These are phyloP conservation scores for Neltuma alba DNA, from an alignment of 306 rosid species.

Conservation along the genomic window DNA sequence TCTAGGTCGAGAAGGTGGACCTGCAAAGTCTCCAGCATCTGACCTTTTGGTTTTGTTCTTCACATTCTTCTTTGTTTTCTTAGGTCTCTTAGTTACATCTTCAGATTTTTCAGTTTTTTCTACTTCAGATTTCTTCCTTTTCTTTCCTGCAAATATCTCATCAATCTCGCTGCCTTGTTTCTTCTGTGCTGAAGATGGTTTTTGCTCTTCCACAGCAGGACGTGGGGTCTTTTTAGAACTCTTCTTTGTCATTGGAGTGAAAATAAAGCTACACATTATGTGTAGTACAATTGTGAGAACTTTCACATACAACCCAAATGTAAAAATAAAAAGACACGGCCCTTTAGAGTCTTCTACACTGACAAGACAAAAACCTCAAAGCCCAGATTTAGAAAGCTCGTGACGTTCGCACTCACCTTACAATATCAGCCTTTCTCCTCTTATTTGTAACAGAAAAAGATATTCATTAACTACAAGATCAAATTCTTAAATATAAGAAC, in stretches of 20 bases:
- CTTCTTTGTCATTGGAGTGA: slow-evolving; percentile 42
- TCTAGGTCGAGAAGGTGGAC: slow-evolving; percentile 43
- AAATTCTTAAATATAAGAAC: background rate
- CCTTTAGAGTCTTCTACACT: background rate
- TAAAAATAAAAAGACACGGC: background rate
- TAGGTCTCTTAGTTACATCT: slow-evolving; percentile 32
- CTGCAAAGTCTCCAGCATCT: slow-evolving; percentile 42
- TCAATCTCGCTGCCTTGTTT: slow-evolving; percentile 61
- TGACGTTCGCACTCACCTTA: background rate
- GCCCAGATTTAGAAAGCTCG: background rate
- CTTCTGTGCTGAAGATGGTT: slow-evolving; percentile 36
- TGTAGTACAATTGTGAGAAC: background rate
- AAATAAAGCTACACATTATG: slow-evolving; percentile 40
- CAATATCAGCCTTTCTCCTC: background rate
- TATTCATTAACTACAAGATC: background rate
- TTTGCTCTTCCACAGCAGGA: slow-evolving; percentile 41
- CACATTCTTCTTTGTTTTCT: slow-evolving; percentile 42
- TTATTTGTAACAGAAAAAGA: background rate
- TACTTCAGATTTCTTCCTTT: slow-evolving; percentile 55
- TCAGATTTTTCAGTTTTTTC: slow-evolving; percentile 26
- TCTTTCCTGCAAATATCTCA: slow-evolving; percentile 67
- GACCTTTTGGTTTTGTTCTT: slow-evolving; percentile 35
- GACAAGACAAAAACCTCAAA: background rate
- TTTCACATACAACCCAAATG: background rate
- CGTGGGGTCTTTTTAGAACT: slow-evolving; percentile 19